Conservation (phyloP, 192 early-diverging fungal species). For the Phlyctochytrium planicorne region DNA sequence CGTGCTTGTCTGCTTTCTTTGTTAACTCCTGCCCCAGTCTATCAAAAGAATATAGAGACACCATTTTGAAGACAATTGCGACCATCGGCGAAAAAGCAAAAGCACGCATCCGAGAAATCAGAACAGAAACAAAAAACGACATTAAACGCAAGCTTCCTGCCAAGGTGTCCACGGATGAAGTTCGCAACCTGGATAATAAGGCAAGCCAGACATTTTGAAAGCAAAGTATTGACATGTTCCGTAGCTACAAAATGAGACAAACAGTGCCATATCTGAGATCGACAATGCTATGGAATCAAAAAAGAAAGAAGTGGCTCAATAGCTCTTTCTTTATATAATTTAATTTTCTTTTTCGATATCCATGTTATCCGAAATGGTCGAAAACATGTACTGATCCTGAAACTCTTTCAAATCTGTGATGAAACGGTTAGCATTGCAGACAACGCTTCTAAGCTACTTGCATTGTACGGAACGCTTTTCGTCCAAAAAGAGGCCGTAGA, state of each 20-base stretch:
- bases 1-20: neutral
- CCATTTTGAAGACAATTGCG: conserved; percentile 19
- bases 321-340: neutral
- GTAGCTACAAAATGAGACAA: conserved; percentile 12
- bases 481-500: conserved; percentile 93
- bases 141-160: conserved; percentile 11
- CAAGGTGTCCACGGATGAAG: conserved; percentile 15
- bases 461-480: conserved; percentile 94
- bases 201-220: neutral
- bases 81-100: conserved; percentile 13
- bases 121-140: conserved; percentile 8
- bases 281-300: conserved; percentile 11
- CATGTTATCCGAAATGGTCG: conserved; percentile 34
- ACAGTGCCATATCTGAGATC: conserved; percentile 4
- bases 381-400: conserved; percentile 94
- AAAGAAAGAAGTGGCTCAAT: conserved; percentile 20
- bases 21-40: neutral
- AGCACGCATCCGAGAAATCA: conserved; percentile 17
- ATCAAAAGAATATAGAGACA: conserved; percentile 8
- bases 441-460: conserved; percentile 18
- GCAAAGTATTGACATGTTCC: neutral
- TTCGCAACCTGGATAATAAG: conserved; percentile 13
- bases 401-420: conserved; percentile 84
- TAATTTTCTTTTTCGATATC: conserved; percentile 9
- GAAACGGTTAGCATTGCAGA: neutral